Percentiles rank a stretch among this genome's conserved stretches.
Conservation (phyloP, 1,284 basidiomycete species). For the Sanghuangporus baumii region DNA sequence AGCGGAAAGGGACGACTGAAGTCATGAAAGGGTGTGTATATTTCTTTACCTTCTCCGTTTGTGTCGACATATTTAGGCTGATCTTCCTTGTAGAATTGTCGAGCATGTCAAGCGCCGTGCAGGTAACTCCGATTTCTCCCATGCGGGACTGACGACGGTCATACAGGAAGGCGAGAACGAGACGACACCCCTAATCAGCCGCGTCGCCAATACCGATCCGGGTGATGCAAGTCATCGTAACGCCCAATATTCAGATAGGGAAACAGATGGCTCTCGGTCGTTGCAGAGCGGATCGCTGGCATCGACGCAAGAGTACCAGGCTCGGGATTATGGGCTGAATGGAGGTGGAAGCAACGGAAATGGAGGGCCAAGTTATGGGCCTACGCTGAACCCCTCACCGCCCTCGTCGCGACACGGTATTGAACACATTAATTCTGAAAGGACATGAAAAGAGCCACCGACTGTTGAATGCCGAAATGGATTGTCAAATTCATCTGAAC, state of each 20-base stretch:
- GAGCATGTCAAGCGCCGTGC: slow-evolving; percentile 32
- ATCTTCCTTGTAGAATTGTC: slow-evolving; percentile 30
- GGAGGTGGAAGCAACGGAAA: neutral
- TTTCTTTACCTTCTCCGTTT: neutral
- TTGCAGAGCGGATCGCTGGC: neutral
- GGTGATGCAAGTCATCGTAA: neutral
- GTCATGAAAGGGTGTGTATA: slow-evolving; percentile 72
- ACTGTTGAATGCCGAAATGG: no score
- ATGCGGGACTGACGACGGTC: neutral
- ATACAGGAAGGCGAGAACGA: neutral
- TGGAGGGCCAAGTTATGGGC: neutral
- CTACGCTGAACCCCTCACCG: slow-evolving; percentile 1
- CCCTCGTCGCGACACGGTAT: neutral
- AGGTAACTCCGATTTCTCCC: neutral
- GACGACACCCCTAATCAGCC: neutral
- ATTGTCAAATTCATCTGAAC: no score
- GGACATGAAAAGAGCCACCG: no score
- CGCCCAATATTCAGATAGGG: neutral
- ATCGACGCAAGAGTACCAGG: neutral
- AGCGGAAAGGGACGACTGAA: slow-evolving; percentile 63
- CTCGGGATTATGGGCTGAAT: neutral
- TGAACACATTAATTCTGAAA: no score
- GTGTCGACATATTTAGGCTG: neutral
- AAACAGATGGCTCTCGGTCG: neutral
- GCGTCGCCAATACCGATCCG: neutral